Percentiles rank a stretch among this genome's conserved stretches.
phyloP scores from a whole-genome alignment of 495 filamentous ascomycete genomes.

The Penicillium dipodomyicola region DNA sequence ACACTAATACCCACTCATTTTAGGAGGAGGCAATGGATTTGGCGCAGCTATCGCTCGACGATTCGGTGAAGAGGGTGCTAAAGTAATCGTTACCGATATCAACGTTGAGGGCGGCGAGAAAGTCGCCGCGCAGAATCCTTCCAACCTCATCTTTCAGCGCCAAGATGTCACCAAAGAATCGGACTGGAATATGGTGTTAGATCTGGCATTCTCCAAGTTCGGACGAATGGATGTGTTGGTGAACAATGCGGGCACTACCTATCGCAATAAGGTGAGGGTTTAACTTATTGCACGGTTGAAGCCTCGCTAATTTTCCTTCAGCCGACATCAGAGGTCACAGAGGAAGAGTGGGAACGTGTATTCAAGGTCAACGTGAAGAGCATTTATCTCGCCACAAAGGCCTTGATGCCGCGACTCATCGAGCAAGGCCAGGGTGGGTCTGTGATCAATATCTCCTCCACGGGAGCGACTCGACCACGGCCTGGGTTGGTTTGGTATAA shows the following conservation, averaged over 20 bases:
- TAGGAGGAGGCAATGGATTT: constrained; percentile 57
- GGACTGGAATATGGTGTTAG: constrained; percentile 50
- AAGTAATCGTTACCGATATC: constrained; percentile 59
- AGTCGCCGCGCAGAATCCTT: constrained; percentile 41
- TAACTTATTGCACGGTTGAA: not conserved
- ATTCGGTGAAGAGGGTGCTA: constrained; percentile 57
- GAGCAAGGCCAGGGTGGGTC: constrained; percentile 56
- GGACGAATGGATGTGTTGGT: constrained; percentile 58
- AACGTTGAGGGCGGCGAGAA: constrained; percentile 51
- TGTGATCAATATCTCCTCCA: constrained; percentile 66
- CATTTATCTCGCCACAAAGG: constrained; percentile 54
- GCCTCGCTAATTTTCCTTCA: constrained; percentile 16
- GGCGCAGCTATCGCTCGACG: constrained; percentile 55
- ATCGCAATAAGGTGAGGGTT: constrained; percentile 57
- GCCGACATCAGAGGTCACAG: constrained; percentile 61
- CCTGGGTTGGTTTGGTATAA: constrained; percentile 71
- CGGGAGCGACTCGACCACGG: constrained; percentile 61
- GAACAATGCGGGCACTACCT: constrained; percentile 71
- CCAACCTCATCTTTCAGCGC: constrained; percentile 44
- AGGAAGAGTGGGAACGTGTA: constrained; percentile 63
- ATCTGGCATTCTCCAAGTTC: constrained; percentile 45
- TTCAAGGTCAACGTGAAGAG: constrained; percentile 66
- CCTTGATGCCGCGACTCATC: constrained; percentile 53
- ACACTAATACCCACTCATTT: constrained; percentile 18
- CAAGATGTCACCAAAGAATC: constrained; percentile 50